Evolutionary conservation across 805 yeast genomes (phyloP).

Genomic region (Danielia reshetovae): DNA sequence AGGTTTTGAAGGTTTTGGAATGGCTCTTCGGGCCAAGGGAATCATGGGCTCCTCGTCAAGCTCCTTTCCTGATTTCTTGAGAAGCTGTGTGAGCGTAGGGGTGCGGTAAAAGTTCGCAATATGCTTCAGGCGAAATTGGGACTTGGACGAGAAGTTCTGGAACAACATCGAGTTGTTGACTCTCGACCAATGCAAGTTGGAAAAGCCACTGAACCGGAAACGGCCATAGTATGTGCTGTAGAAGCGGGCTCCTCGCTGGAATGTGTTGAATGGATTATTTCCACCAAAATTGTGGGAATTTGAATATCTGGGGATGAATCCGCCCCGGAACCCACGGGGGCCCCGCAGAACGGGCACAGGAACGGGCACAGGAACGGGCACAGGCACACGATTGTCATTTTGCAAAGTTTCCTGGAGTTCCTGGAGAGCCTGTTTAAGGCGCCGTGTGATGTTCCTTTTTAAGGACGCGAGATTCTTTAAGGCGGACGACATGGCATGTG

Average conservation of each 20-base stretch:
- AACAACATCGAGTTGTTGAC: slow-evolving; percentile 12
- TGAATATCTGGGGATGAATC: not conserved
- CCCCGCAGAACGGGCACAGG: slow-evolving; percentile 1
- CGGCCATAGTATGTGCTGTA: slow-evolving; percentile 6
- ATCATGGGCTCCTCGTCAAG: not conserved
- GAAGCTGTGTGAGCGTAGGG: slow-evolving; percentile 14
- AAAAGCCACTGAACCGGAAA: slow-evolving; percentile 5
- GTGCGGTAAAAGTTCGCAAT: slow-evolving; percentile 10
- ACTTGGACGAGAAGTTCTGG: slow-evolving; percentile 13
- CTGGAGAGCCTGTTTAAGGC: slow-evolving; percentile 44
- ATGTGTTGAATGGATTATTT: slow-evolving; percentile 1
- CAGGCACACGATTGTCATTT: slow-evolving; percentile 30
- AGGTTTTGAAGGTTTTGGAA: not conserved
- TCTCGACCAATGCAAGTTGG: slow-evolving; percentile 14
- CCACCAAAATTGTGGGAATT: not conserved
- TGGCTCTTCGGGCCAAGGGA: not conserved
- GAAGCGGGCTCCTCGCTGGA: slow-evolving; percentile 7
- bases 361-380: slow-evolving; percentile 36
- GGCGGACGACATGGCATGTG: slow-evolving; percentile 8
- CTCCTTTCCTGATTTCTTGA: slow-evolving; percentile 11
- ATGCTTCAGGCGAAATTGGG: slow-evolving; percentile 16
- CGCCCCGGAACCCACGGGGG: slow-evolving; percentile 1
- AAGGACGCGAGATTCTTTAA: slow-evolving; percentile 42
- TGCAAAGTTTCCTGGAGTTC: slow-evolving; percentile 37
- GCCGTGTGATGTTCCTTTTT: slow-evolving; percentile 41